Percentiles rank a stretch among this genome's conserved stretches.
Conservation (phyloP, 805 yeast genomes). For the Middelhovenomyces tepae region DNA sequence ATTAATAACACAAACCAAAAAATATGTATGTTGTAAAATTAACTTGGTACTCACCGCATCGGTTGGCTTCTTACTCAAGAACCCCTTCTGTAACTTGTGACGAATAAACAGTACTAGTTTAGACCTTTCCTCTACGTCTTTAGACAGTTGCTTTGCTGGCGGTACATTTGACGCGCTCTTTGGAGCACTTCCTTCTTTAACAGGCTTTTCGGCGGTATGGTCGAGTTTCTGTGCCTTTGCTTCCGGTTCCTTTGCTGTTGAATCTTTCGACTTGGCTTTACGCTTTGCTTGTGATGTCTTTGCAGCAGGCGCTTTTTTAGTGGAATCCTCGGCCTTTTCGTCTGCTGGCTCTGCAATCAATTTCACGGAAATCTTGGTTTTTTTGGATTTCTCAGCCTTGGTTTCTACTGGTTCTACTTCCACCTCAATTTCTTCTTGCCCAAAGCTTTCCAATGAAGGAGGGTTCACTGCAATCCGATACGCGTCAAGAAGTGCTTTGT, state of each 20-base stretch:
- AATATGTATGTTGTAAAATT: too few relatives aligned
- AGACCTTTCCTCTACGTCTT: conserved; percentile 9
- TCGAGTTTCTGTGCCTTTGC: not conserved
- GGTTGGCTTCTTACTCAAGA: conserved; percentile 18
- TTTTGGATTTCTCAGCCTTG: conserved; percentile 1
- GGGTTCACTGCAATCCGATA: conserved; percentile 48
- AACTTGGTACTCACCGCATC: too few relatives aligned
- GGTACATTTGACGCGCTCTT: conserved; percentile 7
- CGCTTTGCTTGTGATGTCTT: conserved; percentile 6
- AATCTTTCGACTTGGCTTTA: conserved; percentile 2
- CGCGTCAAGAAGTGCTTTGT: conserved; percentile 39
- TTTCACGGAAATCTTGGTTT: conserved; percentile 2
- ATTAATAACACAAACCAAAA: too few relatives aligned
- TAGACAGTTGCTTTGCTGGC: conserved; percentile 13
- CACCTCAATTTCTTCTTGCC: conserved; percentile 31
- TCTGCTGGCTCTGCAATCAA: not conserved
- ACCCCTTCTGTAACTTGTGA: conserved; percentile 26
- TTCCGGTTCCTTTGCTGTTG: conserved; percentile 8
- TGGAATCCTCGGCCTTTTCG: not conserved
- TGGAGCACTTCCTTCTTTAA: conserved; percentile 10
- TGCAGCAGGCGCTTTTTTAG: not conserved
- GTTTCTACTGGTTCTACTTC: conserved; percentile 18
- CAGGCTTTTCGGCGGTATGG: conserved; percentile 8
- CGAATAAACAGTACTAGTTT: conserved; percentile 22
- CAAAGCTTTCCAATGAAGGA: conserved; percentile 39